Base-by-base conservation (phyloP, 805 yeast species). In the Teunomyces lycoperdinae region DNA sequence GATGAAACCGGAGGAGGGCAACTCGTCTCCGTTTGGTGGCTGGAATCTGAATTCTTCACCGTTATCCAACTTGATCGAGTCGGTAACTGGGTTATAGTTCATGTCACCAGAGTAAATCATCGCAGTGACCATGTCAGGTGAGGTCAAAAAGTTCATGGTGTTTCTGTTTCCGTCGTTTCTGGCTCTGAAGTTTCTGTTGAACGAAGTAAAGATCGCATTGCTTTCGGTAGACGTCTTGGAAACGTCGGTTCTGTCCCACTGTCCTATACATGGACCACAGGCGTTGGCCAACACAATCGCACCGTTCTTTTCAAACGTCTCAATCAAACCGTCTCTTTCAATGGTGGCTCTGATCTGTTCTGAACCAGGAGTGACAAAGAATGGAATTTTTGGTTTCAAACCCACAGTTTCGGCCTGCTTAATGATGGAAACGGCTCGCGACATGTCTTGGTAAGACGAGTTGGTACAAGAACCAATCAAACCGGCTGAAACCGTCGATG, bases 231-330 rank as follows among this genome's bases (percentile, higher is more conserved):
- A 78, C 27, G 77, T 73, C 66, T 83, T 82, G 42, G 80, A 68
- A 39, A 87, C 80, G 64, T 88, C 96, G 55, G 80, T 78, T 77
- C 98, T 87, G 68, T 94, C 97, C 99, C 99, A 92, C 78, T 92
- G 97, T 65, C 98, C 98, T 67, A 91, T 91, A 81, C 98, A 91
- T 67, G 98, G 98, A 65, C 98, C 98, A 80, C 98, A 92, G 50
- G 98, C 98, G 68, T 92, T 92, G 52, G 98, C 97, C 66, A 92
- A 78, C 47, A 92, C 97, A 52, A 85, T 80, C 68, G 96, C 98
- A 60, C 97, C 97, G 62, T 86, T 87, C 63, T 89, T 89, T 66
- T 85, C 83, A 73, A 92, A 90, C 58, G 94, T 86, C 59, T 85
- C 77, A 59, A 92, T 82, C 70, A 87, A 85, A 53, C 98, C 97